phyloP scores from a whole-genome alignment of 2,329 filamentous ascomycete genomes.

The Fusarium succisae region DNA sequence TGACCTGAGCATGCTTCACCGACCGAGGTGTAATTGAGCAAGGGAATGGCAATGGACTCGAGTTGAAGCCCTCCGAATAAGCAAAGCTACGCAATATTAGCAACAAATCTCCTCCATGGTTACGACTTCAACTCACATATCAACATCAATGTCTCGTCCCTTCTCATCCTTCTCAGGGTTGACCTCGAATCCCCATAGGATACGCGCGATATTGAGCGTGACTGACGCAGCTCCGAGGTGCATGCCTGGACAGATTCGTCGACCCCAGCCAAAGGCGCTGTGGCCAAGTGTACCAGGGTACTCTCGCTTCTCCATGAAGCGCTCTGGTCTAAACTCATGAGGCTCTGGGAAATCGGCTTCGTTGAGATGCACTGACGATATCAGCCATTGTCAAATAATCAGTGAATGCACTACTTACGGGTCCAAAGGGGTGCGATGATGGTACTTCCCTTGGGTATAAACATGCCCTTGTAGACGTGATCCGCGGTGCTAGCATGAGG shows the following conservation, averaged over 20 bases:
- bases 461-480: slow-evolving; percentile 53
- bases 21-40: slow-evolving; percentile 52
- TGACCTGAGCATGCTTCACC: slow-evolving; percentile 41
- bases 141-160: slow-evolving; percentile 47
- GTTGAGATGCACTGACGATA: slow-evolving; percentile 49
- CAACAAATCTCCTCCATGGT: rapidly evolving
- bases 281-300: slow-evolving; percentile 52
- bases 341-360: slow-evolving; percentile 54
- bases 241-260: slow-evolving; percentile 54
- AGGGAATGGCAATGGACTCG: slow-evolving; percentile 52
- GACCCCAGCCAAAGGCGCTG: slow-evolving; percentile 54
- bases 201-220: slow-evolving; percentile 55
- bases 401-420: slow-evolving; percentile 41
- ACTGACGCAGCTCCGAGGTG: slow-evolving; percentile 63
- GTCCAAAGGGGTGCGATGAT: slow-evolving; percentile 55
- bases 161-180: slow-evolving; percentile 43
- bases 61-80: slow-evolving; percentile 55
- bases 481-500: slow-evolving; percentile 58
- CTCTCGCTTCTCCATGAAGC: slow-evolving; percentile 46
- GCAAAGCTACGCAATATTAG: slow-evolving; percentile 48
- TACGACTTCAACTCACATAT: slow-evolving; percentile 47
- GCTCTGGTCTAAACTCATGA: slow-evolving; percentile 50
- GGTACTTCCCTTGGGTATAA: slow-evolving; percentile 55
- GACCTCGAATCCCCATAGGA: slow-evolving; percentile 64
- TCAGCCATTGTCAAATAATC: rapidly evolving